Evolutionary conservation across 139 green algal species (phyloP).

Genomic region (Picochlorum sp.): DNA sequence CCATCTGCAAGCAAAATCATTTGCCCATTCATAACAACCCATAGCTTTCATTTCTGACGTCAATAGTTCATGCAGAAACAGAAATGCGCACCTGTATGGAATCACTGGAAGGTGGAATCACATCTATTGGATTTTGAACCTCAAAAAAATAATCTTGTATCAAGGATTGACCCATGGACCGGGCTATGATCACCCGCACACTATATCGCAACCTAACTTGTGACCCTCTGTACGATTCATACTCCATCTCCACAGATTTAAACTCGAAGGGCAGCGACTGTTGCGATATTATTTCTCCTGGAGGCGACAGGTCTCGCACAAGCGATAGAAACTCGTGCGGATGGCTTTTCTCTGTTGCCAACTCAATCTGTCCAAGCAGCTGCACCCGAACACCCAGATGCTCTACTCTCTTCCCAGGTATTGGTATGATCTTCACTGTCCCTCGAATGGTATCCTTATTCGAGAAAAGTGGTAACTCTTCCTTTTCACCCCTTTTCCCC

Average conservation of each 20-base stretch:
- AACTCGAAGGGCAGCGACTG: slow-evolving; percentile 88
- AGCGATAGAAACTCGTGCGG: slow-evolving; percentile 84
- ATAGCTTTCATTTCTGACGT: slow-evolving; percentile 15
- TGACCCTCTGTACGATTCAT: slow-evolving; percentile 89
- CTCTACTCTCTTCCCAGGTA: slow-evolving; percentile 78
- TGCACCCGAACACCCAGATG: slow-evolving; percentile 92
- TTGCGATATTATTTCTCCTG: slow-evolving; percentile 66
- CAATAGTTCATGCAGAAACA: neutral
- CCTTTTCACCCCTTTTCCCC: slow-evolving; percentile 15
- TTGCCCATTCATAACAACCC: slow-evolving; percentile 22
- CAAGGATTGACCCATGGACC: slow-evolving; percentile 57
- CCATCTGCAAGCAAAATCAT: slow-evolving; percentile 60
- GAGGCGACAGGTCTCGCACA: slow-evolving; percentile 62
- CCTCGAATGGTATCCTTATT: slow-evolving; percentile 61
- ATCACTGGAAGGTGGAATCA: neutral
- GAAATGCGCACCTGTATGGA: neutral
- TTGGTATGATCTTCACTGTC: slow-evolving; percentile 45
- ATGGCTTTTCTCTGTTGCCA: slow-evolving; percentile 69
- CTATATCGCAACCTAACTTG: slow-evolving; percentile 58
- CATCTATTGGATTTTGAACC: slow-evolving; percentile 58
- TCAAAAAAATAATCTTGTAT: slow-evolving; percentile 81
- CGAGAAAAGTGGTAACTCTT: slow-evolving; percentile 65
- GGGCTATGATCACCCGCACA: slow-evolving; percentile 73
- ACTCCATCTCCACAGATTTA: slow-evolving; percentile 87
- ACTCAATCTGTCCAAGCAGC: slow-evolving; percentile 93